Percentiles rank a stretch among this genome's conserved stretches.
Evolutionary conservation across 1,284 basidiomycete genomes (phyloP).

Genomic region (Marasmius tenuissimus): DNA sequence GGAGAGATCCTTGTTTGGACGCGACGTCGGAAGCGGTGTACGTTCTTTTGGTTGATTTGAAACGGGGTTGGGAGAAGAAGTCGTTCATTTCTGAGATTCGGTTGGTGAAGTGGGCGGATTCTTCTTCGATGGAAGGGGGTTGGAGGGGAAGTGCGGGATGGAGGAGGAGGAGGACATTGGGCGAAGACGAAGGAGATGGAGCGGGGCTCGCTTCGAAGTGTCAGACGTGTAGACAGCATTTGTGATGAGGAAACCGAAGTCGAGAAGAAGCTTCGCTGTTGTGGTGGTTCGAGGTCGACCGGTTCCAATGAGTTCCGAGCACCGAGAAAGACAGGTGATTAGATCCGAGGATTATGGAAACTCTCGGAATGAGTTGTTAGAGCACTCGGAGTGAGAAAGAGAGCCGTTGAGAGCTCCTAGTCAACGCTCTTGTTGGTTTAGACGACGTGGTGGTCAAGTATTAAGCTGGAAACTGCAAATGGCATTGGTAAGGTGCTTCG

Average conservation of each 20-base stretch:
- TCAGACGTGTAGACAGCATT: slow-evolving; percentile 20
- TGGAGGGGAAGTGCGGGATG: slow-evolving; percentile 53
- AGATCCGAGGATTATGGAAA: no score
- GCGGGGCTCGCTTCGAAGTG: slow-evolving; percentile 11
- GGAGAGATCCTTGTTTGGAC: slow-evolving; percentile 87
- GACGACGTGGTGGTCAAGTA: no score
- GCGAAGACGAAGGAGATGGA: slow-evolving; percentile 20
- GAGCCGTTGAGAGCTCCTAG: no score
- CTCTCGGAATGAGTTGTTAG: no score
- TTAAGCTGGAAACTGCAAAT: no score
- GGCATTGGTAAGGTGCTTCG: no score
- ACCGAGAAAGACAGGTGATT: not conserved
- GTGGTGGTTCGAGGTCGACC: not conserved
- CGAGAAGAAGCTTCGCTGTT: not conserved
- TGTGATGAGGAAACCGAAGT: slow-evolving; percentile 11
- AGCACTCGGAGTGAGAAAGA: no score
- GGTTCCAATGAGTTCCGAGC: not conserved
- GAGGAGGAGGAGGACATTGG: slow-evolving; percentile 36
- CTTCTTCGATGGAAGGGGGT: slow-evolving; percentile 64
- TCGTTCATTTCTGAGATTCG: slow-evolving; percentile 64
- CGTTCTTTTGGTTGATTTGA: slow-evolving; percentile 71
- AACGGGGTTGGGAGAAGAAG: slow-evolving; percentile 80
- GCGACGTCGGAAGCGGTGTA: slow-evolving; percentile 81
- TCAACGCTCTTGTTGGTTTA: no score
- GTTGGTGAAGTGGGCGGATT: slow-evolving; percentile 64